Conservation (phyloP, 2,329 filamentous ascomycete species). For the Xylariaceae sp. region DNA sequence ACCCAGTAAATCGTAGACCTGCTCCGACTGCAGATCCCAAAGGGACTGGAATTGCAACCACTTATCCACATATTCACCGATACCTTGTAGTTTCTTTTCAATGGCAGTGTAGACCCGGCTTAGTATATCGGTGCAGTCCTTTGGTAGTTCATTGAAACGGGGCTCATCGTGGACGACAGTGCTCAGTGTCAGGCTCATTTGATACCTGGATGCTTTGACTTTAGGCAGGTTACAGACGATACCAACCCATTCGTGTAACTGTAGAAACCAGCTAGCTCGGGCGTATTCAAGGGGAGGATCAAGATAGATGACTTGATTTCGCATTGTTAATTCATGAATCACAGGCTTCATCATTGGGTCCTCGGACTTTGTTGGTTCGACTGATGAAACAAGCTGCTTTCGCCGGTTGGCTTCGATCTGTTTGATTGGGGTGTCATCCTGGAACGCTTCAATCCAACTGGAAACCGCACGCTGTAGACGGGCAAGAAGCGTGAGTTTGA, state of each 20-base stretch:
- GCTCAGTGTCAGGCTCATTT: slow-evolving; percentile 67
- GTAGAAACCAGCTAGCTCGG: slow-evolving; percentile 86
- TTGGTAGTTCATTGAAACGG: slow-evolving; percentile 80
- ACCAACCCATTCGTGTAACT: slow-evolving; percentile 90
- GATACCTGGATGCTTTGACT: slow-evolving; percentile 92
- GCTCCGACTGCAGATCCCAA: slow-evolving; percentile 94
- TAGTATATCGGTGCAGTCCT: slow-evolving; percentile 75
- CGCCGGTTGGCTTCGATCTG: slow-evolving; percentile 49
- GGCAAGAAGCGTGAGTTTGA: slow-evolving; percentile 74
- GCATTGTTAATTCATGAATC: slow-evolving; percentile 92
- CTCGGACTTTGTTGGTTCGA: slow-evolving; percentile 45
- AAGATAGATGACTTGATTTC: slow-evolving; percentile 94
- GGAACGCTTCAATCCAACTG: slow-evolving; percentile 84
- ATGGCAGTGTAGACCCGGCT: slow-evolving; percentile 77
- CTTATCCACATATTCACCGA: slow-evolving; percentile 87
- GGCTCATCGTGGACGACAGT: slow-evolving; percentile 60
- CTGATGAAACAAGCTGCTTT: slow-evolving; percentile 42
- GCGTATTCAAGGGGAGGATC: slow-evolving; percentile 91
- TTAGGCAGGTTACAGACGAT: slow-evolving; percentile 88
- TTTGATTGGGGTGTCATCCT: slow-evolving; percentile 48
- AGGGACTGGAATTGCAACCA: slow-evolving; percentile 98
- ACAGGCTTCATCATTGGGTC: slow-evolving; percentile 67
- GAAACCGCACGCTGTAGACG: slow-evolving; percentile 81
- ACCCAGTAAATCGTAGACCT: slow-evolving; percentile 87
- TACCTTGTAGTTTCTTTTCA: slow-evolving; percentile 75